Evolutionary conservation across 2,329 filamentous ascomycete genomes (phyloP).

Genomic region (Colletotrichum incanum): DNA sequence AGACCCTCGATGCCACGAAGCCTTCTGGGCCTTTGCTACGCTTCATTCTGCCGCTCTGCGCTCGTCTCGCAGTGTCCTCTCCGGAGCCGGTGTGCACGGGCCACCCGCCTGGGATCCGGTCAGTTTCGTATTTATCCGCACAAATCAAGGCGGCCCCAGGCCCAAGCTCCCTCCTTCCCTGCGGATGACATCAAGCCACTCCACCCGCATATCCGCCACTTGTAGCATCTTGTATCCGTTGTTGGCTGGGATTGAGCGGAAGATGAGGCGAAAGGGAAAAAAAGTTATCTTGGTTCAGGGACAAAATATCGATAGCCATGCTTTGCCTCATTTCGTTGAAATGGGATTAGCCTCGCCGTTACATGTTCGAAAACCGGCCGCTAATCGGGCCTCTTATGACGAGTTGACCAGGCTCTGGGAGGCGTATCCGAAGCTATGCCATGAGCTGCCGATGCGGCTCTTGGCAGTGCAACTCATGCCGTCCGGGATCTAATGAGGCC

Average conservation of each 20-base stretch:
- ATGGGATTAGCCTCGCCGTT: background rate
- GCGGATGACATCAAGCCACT: slow-evolving; percentile 42
- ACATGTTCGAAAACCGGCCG: slow-evolving; percentile 4
- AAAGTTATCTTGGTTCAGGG: background rate
- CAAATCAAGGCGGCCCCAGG: slow-evolving; percentile 43
- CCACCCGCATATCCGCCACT: slow-evolving; percentile 42
- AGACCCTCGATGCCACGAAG: slow-evolving; percentile 2
- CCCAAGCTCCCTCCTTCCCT: slow-evolving; percentile 41
- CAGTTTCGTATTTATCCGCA: slow-evolving; percentile 43
- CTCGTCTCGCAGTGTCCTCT: background rate
- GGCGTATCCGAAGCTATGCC: background rate
- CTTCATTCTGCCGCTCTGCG: background rate
- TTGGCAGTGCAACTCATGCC: background rate
- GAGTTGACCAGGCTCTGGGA: background rate
- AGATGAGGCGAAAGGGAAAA: slow-evolving; percentile 27
- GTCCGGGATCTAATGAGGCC: background rate
- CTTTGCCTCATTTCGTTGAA: background rate
- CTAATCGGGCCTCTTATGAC: slow-evolving; percentile 20
- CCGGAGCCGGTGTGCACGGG: slow-evolving; percentile 31
- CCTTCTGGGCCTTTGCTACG: background rate
- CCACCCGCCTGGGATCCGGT: slow-evolving; percentile 23
- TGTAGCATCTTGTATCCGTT: slow-evolving; percentile 28
- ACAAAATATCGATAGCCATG: slow-evolving; percentile 1
- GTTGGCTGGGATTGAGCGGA: slow-evolving; percentile 39
- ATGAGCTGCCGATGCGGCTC: background rate